Evolutionary conservation across 129 eudicot species (phyloP).

Genomic region (Pseudognaphalium luteoalbum): DNA sequence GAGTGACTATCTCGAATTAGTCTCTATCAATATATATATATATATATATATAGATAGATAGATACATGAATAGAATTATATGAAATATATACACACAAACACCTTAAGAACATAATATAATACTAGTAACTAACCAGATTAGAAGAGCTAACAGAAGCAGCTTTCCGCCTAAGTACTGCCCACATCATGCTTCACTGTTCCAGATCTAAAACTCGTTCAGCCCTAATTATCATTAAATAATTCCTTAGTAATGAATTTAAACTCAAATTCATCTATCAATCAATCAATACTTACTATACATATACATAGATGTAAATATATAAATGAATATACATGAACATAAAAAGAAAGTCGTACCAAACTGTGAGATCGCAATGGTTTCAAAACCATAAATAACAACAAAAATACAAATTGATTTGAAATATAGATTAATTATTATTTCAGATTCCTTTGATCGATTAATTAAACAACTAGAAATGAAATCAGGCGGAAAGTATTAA

Average conservation of each 20-base stretch:
- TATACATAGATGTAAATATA: neutral
- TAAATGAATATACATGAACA: neutral
- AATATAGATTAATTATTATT: no score
- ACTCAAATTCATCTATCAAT: neutral
- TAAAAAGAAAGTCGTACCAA: neutral
- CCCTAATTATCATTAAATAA: neutral
- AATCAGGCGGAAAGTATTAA: slow-evolving; percentile 1
- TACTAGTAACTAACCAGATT: slow-evolving; percentile 32
- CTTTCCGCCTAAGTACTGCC: slow-evolving; percentile 43
- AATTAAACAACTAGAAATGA: neutral
- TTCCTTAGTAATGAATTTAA: neutral
- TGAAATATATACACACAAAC: neutral
- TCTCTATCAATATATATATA: no score
- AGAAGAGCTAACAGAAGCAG: slow-evolving; percentile 37
- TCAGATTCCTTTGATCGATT: slow-evolving; percentile 17
- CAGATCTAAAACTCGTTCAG: neutral
- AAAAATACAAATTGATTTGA: neutral
- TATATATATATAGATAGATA: neutral
- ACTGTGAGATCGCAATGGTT: slow-evolving; percentile 15
- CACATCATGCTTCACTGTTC: slow-evolving; percentile 30
- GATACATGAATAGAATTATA: neutral
- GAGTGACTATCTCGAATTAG: no score
- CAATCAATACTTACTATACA: neutral
- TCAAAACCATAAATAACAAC: neutral
- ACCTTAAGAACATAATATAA: neutral